These are phyloP conservation scores for Aspergillus hiratsukae DNA, from an alignment of 2,329 filamentous ascomycete genomes.

Conservation along the genomic window DNA sequence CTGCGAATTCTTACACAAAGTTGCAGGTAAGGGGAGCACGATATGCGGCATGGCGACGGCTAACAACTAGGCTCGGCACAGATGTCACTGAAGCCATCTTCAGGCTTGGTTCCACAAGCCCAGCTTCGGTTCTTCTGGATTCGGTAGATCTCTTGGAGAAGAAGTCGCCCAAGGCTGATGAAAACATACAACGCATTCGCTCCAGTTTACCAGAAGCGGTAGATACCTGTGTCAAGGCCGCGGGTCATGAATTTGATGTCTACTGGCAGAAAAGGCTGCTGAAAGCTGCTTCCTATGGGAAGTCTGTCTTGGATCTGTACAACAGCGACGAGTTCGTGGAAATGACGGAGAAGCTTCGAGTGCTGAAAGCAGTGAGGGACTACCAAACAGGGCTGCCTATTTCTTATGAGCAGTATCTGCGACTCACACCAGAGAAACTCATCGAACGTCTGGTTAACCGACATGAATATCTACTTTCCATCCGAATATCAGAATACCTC, in stretches of 20 bases:
- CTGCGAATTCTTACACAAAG: constrained; percentile 97
- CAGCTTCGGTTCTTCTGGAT: constrained; percentile 88
- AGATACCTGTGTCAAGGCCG: constrained; percentile 87
- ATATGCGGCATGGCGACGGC: neutral
- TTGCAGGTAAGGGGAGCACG: constrained; percentile 53
- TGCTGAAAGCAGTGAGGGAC: constrained; percentile 86
- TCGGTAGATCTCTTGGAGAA: constrained; percentile 86
- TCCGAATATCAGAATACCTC: constrained; percentile 83
- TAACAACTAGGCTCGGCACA: constrained; percentile 17
- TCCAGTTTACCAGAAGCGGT: constrained; percentile 86
- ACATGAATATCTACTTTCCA: constrained; percentile 83
- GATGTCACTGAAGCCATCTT: constrained; percentile 85
- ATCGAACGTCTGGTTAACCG: constrained; percentile 80
- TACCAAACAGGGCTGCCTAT: constrained; percentile 87
- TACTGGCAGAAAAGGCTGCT: constrained; percentile 94
- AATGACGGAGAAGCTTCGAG: constrained; percentile 90
- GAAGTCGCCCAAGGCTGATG: constrained; percentile 93
- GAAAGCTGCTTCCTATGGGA: constrained; percentile 96
- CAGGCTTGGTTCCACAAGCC: constrained; percentile 77
- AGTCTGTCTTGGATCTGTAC: constrained; percentile 94
- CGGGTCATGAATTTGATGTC: constrained; percentile 82
- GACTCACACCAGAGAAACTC: constrained; percentile 83
- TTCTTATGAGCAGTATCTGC: constrained; percentile 90
- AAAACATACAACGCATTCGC: constrained; percentile 92
- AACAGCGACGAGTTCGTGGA: constrained; percentile 98